Evolutionary conservation across 805 yeast genomes (phyloP), one percentile per base, ranked within the genome.

Genomic region (Alloascoidea africana): DNA sequence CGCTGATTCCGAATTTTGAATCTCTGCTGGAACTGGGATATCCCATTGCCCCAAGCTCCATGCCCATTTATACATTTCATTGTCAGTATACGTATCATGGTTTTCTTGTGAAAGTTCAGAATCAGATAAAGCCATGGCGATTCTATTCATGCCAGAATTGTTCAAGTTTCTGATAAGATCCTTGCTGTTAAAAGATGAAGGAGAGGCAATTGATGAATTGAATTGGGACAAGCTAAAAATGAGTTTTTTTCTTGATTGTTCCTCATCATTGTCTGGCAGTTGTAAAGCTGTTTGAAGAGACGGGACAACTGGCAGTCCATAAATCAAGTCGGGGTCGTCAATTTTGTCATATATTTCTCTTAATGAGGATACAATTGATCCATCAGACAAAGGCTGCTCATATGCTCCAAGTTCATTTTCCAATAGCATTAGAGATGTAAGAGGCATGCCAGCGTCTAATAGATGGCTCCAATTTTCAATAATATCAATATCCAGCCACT

Each of bases 1-100:
- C 2, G 62, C 56, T 34, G 66, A 68, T 34, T 70, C 62, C 32
- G 63, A 68, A 1, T 60, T 53, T 0, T 38, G 37, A 0, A 66
- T 50, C 0, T 41, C 44, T 2, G 48, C 51, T 1, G 76, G 63
- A 0, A 51, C 42, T 0, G 93, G 83, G 1, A 81, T 42, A 38
- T 78, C 79, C 96, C 96, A 87, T 36, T 71, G 69, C 33, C 67
- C 70, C 32, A 87, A 54, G 48, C 80, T 80, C 85, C 95, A 78
- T 1, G 76, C 70, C 72, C 85, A 76, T 41, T 69, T 73, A 50
- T 66, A 80, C 1, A 55, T 41, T 16, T 53, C 52, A 16, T 48
- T 51, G 2, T 43, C 37, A 6, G 46, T 46, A 1, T 27, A 3
- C 0, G 41, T 30, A 4, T 40, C 40, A 8, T 44, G 19, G n/a